Conservation (phyloP, 2,329 filamentous ascomycete species). For the Fonsecaea nubica region DNA sequence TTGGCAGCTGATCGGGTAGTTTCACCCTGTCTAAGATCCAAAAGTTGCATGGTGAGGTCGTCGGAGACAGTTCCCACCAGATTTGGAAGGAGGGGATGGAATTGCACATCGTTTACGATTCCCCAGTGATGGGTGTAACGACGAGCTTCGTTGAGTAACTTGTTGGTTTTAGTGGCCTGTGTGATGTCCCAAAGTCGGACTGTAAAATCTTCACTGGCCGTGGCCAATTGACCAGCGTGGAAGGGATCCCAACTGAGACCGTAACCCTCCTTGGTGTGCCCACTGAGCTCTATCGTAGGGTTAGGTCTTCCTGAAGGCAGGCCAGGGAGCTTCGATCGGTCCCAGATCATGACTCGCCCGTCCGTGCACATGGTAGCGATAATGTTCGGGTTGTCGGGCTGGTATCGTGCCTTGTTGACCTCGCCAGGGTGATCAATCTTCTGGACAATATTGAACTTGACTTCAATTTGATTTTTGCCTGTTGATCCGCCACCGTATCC, state of each 20-base stretch:
- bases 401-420: conserved; percentile 97
- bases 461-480: conserved; percentile 70
- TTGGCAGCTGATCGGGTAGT: conserved; percentile 69
- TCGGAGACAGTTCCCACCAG: conserved; percentile 94
- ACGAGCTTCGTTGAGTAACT: conserved; percentile 71
- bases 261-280: conserved; percentile 88
- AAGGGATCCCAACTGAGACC: conserved; percentile 93
- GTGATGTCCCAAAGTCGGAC: conserved; percentile 93
- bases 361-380: conserved; percentile 93
- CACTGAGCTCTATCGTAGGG: conserved; percentile 82
- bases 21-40: conserved; percentile 77
- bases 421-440: conserved; percentile 96
- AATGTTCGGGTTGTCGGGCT: conserved; percentile 95
- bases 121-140: conserved; percentile 87
- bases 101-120: conserved; percentile 96
- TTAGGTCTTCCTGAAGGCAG: conserved; percentile 75
- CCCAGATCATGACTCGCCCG: conserved; percentile 88
- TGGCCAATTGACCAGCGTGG: conserved; percentile 78
- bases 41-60: conserved; percentile 88
- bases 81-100: conserved; percentile 83
- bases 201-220: conserved; percentile 89
- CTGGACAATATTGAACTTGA: conserved; percentile 92
- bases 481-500: conserved; percentile 77
- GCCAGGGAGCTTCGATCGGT: conserved; percentile 90
- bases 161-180: conserved; percentile 72